phyloP scores from a whole-genome alignment of 148 eudicot genomes.

The Linanthus parryae region DNA sequence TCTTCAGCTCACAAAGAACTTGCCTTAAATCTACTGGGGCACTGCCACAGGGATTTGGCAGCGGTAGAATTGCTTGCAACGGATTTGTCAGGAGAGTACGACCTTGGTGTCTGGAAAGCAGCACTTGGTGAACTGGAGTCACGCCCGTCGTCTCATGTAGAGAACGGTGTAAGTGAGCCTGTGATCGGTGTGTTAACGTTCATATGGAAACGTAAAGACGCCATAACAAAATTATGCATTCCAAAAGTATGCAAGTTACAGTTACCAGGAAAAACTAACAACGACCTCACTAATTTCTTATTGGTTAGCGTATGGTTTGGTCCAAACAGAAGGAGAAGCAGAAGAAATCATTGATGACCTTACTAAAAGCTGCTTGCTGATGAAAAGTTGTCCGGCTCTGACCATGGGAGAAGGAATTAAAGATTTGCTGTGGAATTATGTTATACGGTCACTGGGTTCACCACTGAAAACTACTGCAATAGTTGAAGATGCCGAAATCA shows the following conservation, averaged over 20 bases:
- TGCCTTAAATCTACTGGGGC: neutral
- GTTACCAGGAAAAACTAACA: neutral
- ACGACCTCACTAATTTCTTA: neutral
- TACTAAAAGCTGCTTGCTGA: constrained; percentile 2
- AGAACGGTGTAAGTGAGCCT: neutral
- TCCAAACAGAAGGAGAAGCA: neutral
- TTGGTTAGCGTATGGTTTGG: neutral
- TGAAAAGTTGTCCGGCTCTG: neutral
- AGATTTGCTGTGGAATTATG: neutral
- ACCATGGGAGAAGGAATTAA: constrained; percentile 5
- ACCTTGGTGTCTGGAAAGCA: neutral
- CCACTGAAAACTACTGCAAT: neutral
- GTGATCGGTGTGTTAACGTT: constrained; percentile 4
- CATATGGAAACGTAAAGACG: neutral
- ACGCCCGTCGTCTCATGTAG: neutral
- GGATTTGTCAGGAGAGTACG: neutral
- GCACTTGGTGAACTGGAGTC: neutral
- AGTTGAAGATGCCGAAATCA: neutral
- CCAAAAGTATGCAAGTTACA: neutral
- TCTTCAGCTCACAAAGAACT: neutral
- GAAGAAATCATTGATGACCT: constrained; percentile 3
- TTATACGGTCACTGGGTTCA: neutral
- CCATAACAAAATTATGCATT: neutral
- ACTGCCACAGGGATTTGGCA: neutral
- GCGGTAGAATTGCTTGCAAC: constrained; percentile 4